phyloP scores from a whole-genome alignment of 1,139 yeast genomes.

The Candida sanyaensis region DNA sequence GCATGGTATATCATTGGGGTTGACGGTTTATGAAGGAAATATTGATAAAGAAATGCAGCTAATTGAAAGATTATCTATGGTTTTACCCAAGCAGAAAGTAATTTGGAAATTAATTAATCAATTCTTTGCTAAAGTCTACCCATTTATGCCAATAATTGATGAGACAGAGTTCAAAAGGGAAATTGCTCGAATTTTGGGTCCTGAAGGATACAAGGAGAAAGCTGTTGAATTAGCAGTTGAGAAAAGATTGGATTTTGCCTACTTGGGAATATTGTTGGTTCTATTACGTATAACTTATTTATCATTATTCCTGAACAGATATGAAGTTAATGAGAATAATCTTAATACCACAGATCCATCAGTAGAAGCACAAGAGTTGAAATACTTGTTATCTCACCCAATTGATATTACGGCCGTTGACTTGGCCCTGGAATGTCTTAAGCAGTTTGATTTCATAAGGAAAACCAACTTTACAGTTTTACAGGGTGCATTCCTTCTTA shows the following conservation, averaged over 20 bases:
- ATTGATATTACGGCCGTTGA: constrained; percentile 44
- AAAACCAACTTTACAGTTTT: constrained; percentile 51
- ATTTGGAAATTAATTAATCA: constrained; percentile 33
- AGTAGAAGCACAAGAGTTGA: constrained; percentile 29
- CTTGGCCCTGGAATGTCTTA: constrained; percentile 56
- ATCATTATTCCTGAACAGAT: constrained; percentile 35
- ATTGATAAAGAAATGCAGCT: constrained; percentile 33
- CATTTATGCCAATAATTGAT: constrained; percentile 40
- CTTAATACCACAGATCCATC: constrained; percentile 22
- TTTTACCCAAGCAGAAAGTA: constrained; percentile 34
- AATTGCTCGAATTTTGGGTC: constrained; percentile 29
- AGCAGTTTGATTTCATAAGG: constrained; percentile 50
- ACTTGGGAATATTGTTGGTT: constrained; percentile 30
- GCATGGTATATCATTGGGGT: constrained; percentile 21
- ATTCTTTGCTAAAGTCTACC: constrained; percentile 33
- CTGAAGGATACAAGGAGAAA: constrained; percentile 20
- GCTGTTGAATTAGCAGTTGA: constrained; percentile 23
- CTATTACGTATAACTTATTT: constrained; percentile 32
- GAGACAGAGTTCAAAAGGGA: constrained; percentile 26
- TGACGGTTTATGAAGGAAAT: constrained; percentile 28
- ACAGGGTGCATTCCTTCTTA: constrained; percentile 44
- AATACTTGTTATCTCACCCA: constrained; percentile 48
- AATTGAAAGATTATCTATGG: constrained; percentile 30
- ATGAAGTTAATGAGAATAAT: constrained; percentile 26
- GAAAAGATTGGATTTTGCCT: constrained; percentile 34